These are phyloP conservation scores for Sclerotiophoma versabilis DNA, from an alignment of 2,329 filamentous ascomycete genomes.

Conservation along the genomic window DNA sequence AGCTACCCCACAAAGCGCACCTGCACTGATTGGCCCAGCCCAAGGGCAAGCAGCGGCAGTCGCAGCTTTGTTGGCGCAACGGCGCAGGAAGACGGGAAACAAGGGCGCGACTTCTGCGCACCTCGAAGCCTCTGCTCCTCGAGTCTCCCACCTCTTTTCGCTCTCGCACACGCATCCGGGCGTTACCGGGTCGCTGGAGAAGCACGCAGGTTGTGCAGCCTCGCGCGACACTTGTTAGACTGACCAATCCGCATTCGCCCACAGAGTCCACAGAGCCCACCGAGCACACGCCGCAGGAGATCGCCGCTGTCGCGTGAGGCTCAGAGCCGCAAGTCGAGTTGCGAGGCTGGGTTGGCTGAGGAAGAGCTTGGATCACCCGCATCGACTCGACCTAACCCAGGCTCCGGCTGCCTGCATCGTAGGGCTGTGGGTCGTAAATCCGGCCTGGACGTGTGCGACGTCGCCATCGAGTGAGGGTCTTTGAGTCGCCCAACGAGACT, in stretches of 20 bases:
- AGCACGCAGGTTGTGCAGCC: neutral
- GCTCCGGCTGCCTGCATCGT: constrained; percentile 7
- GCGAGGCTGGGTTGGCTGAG: neutral
- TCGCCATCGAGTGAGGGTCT: neutral
- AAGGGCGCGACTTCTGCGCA: constrained; percentile 23
- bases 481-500: neutral
- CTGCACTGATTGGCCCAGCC: constrained; percentile 2
- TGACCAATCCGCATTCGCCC: neutral
- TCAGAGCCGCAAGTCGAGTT: neutral
- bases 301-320: neutral
- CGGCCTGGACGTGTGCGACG: constrained; percentile 8
- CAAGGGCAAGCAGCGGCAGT: constrained; percentile 11
- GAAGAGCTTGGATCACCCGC: constrained; percentile 7
- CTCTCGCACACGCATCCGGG: neutral
- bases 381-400: constrained; percentile 9
- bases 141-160: neutral
- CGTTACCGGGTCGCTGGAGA: neutral
- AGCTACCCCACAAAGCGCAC: constrained; percentile 7
- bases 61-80: constrained; percentile 17
- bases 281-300: neutral
- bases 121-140: constrained; percentile 16
- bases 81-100: constrained; percentile 11
- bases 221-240: neutral
- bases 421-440: constrained; percentile 7
- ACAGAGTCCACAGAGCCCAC: neutral